Percentiles rank a stretch among this genome's conserved stretches.
Conservation (phyloP, 2,329 filamentous ascomycete species). For the Apiospora rasikravindrae region DNA sequence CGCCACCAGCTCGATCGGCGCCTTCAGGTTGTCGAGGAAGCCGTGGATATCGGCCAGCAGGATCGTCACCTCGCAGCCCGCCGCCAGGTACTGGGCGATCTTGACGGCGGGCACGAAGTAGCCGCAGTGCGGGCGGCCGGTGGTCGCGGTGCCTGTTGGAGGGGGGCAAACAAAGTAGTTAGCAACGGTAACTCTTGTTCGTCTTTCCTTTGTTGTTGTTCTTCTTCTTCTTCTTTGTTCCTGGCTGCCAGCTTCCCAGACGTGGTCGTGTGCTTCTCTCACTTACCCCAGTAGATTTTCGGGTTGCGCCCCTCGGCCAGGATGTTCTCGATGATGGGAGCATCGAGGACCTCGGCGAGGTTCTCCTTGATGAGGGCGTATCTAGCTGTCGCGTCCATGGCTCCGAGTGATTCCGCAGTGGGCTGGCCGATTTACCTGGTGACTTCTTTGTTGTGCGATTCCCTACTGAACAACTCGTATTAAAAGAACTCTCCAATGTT, state of each 20-base stretch:
- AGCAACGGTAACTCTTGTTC: conserved; percentile 12
- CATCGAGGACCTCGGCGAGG: conserved; percentile 81
- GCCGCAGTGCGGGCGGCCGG: conserved; percentile 85
- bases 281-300: conserved; percentile 81
- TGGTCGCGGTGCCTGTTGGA: conserved; percentile 72
- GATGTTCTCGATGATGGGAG: conserved; percentile 78
- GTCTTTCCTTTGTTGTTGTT: too few relatives aligned
- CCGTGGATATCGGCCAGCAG: conserved; percentile 78
- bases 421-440: neutral
- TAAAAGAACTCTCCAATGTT: neutral
- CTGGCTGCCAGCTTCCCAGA: neutral
- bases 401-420: conserved; percentile 1
- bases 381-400: conserved; percentile 12
- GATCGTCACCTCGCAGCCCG: conserved; percentile 82
- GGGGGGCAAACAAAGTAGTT: neutral
- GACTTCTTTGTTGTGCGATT: neutral
- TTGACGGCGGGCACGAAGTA: conserved; percentile 91
- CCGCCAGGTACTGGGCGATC: conserved; percentile 84
- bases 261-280: neutral
- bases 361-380: conserved; percentile 79
- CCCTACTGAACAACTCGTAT: neutral
- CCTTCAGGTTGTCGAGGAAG: conserved; percentile 84
- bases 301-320: conserved; percentile 74
- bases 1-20: conserved; percentile 85
- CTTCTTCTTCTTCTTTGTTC: neutral